Percentiles rank a stretch among this genome's conserved stretches.
phyloP scores from a whole-genome alignment of 495 filamentous ascomycete genomes.

The Friedmanniomyces endolithicus region DNA sequence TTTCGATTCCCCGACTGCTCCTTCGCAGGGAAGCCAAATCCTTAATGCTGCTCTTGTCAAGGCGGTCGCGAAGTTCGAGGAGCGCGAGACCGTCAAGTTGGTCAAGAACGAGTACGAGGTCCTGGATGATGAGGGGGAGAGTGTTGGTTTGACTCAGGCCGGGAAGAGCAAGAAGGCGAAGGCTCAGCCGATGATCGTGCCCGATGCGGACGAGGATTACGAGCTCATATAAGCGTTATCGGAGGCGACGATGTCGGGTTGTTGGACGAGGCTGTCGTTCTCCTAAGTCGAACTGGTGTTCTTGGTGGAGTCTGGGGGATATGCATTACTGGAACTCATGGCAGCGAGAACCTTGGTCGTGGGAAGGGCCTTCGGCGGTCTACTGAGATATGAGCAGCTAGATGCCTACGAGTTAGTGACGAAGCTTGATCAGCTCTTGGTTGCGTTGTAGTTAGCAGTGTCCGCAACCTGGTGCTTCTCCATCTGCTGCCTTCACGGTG shows the following conservation, averaged over 20 bases:
- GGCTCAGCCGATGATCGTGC: slow-evolving; percentile 3
- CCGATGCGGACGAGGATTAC: slow-evolving; percentile 17
- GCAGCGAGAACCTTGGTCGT: background rate
- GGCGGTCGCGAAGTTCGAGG: slow-evolving; percentile 46
- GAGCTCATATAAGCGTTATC: slow-evolving; percentile 11
- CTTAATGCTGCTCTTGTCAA: slow-evolving; percentile 41
- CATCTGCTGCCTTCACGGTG: too few relatives aligned
- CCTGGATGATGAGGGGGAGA: slow-evolving; percentile 33
- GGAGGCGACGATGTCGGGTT: background rate
- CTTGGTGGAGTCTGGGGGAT: background rate
- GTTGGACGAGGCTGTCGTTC: background rate
- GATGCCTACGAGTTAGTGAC: slow-evolving; percentile 6
- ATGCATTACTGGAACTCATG: background rate
- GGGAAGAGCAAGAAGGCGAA: slow-evolving; percentile 18
- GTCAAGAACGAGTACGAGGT: slow-evolving; percentile 49
- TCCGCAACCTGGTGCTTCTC: background rate
- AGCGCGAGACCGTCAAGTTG: slow-evolving; percentile 43
- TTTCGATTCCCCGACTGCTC: slow-evolving; percentile 37
- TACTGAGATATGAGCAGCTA: slow-evolving; percentile 12
- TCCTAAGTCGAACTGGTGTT: background rate
- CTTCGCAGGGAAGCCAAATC: slow-evolving; percentile 41
- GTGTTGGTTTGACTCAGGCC: slow-evolving; percentile 9
- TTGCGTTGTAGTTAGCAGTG: background rate
- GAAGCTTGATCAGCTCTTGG: background rate
- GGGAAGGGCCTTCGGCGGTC: slow-evolving; percentile 10